Evolutionary conservation across 1,139 yeast species (phyloP).

Genomic region (Debaryomyces robertsiae): DNA sequence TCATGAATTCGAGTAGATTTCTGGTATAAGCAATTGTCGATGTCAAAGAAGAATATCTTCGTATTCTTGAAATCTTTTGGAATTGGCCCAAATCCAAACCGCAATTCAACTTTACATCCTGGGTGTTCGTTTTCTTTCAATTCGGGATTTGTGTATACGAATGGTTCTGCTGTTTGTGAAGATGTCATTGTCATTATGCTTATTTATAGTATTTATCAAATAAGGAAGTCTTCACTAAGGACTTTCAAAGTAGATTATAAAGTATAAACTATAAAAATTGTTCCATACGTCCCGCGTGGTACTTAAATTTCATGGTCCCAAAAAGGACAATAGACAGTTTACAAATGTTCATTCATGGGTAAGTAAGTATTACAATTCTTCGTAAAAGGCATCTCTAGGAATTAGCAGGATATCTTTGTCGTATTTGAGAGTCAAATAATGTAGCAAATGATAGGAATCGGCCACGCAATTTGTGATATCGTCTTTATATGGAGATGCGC

Average conservation of each 20-base stretch:
- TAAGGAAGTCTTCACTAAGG: background rate
- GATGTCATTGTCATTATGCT: slow-evolving; percentile 5
- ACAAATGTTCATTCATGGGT: slow-evolving; percentile 20
- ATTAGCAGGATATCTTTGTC: slow-evolving; percentile 7
- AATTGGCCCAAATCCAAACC: slow-evolving; percentile 50
- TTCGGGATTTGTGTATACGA: slow-evolving; percentile 28
- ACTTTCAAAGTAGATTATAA: background rate
- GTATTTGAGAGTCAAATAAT: slow-evolving; percentile 3
- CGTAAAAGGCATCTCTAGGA: slow-evolving; percentile 3
- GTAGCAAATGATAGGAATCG: slow-evolving; percentile 5
- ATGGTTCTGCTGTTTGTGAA: slow-evolving; percentile 6
- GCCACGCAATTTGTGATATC: slow-evolving; percentile 3
- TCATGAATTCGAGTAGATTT: slow-evolving; percentile 78
- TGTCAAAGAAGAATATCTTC: slow-evolving; percentile 80
- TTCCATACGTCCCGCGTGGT: slow-evolving; percentile 7
- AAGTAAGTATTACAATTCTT: slow-evolving; percentile 11
- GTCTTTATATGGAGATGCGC: background rate
- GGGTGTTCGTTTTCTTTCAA: slow-evolving; percentile 23
- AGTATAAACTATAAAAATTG: background rate
- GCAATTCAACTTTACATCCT: slow-evolving; percentile 42
- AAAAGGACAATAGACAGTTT: background rate
- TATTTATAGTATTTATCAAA: background rate
- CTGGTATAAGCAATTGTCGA: slow-evolving; percentile 86
- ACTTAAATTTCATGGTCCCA: slow-evolving; percentile 1
- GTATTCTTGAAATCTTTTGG: slow-evolving; percentile 34